These are phyloP conservation scores for Adansonia gregorii DNA, from an alignment of 441 rosid genomes.

Conservation along the genomic window DNA sequence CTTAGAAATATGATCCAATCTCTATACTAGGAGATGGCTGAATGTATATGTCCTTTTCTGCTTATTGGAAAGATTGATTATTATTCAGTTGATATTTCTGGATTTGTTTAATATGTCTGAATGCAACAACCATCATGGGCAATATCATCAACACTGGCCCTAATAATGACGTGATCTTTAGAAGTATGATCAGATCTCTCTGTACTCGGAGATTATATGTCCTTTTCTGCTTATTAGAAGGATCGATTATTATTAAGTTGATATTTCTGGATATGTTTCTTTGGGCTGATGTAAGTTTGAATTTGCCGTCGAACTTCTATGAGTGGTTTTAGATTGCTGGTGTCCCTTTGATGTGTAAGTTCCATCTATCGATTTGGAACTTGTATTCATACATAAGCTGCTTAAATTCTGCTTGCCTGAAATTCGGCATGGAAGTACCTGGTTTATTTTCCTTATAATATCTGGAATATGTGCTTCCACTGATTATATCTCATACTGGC, in stretches of 20 bases:
- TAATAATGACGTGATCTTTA: no score
- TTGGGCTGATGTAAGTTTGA: background rate
- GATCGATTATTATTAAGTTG: background rate
- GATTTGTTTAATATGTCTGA: background rate
- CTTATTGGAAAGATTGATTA: background rate
- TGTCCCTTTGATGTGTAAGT: slow-evolving; percentile 4
- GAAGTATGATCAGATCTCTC: no score
- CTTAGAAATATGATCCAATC: background rate
- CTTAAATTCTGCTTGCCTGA: background rate
- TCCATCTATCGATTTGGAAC: slow-evolving; percentile 1
- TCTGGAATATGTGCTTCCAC: slow-evolving; percentile 26
- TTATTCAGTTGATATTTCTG: background rate
- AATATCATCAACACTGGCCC: no score
- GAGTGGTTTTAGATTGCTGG: background rate
- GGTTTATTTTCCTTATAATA: slow-evolving; percentile 10
- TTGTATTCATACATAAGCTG: background rate
- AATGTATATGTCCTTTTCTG: background rate
- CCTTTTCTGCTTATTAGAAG: background rate
- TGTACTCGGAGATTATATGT: no score
- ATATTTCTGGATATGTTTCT: background rate
- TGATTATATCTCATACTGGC: slow-evolving; percentile 34
- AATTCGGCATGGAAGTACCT: slow-evolving; percentile 7
- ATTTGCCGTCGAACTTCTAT: background rate
- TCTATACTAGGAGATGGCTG: background rate
- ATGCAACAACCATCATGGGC: no score